Base-by-base conservation (phyloP, 306 rosid genomes). In the Biancaea sappan region DNA sequence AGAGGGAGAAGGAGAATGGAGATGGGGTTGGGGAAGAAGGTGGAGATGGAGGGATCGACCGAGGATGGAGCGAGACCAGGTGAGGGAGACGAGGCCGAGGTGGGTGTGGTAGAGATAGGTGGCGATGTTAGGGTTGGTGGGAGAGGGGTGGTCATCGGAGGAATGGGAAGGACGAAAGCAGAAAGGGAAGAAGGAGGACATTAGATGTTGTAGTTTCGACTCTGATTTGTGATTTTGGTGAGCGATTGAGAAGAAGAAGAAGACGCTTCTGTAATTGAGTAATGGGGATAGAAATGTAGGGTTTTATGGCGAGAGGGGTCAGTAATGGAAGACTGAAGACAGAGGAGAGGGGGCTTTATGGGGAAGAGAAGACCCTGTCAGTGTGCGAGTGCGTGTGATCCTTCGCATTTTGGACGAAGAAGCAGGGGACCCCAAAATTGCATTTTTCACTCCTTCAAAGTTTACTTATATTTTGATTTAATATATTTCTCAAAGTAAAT, bases 61-160 rank as follows among this genome's bases (percentile, higher is more conserved):
- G 0, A 94, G 72, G 54, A 92, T 78, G 68, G 99, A 87, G 60
- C 96, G 96, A 4, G 98, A 92, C 99, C 99, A 94, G 0, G 96
- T 90, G 10, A 94, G 81, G 12, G 99, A 84, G 31, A 94, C 85
- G 3, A 86, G 69, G 11, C 95, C 99, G 16, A 77, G 47, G 69
- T 86, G 83, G 2, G 99, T 92, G 78, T 87, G 87, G 88, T 90
- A 94, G 40, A 94, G 82, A 32, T 88, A 87, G 29, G 94, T 85
- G 62, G 96, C 72, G 46, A 94, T 86, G 68, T 92, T 88, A 6
- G 98, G 80, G 80, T 80, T 82, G 59, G 90, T 75, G 54, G 98
- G 80, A 10, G 81, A 24, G 13, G 51, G 54, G 40, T 43, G 35
- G 35, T 52, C 53, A 1, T 66, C 73, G 69, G 74, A n/a, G 60